Evolutionary conservation across 2,329 filamentous ascomycete species (phyloP), one percentile per base, ranked within the genome.

Genomic region (Colletotrichum tropicale): DNA sequence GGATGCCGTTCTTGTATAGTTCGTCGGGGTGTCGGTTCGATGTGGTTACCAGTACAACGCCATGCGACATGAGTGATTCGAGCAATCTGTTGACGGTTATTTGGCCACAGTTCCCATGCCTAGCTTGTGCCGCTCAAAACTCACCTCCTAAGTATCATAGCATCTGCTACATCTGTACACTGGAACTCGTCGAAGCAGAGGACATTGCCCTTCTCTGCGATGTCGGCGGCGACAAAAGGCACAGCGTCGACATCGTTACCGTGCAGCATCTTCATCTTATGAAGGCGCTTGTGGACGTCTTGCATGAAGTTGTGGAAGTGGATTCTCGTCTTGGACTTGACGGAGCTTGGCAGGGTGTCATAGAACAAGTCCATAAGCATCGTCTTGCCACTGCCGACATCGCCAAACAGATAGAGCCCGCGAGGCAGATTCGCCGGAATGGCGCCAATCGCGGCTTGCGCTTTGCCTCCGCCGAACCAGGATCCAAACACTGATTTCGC

Each of bases 291-390:
- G 86, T 99, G 97, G 65, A 98, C 94, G 84, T 98, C 95, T 85
- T 98, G 97, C 97, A 99, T 99, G 88, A 99, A 99, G 84, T 98
- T 98, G 88, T 98, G 96, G 86, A 99, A 99, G 87, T 99, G 97
- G 81, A 99, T 98, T 64, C 97, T 91, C 62, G 94, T 98, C 87
- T 98, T 98, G 36, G 92, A 92, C 73, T 89, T 90, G 78, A 98
- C 96, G 75, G 94, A 93, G 18, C 88, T 84, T 0, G 97, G 97
- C 26, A 98, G 88, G 0, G 96, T 98, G 78, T 98, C 96, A 87
- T 96, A 98, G 85, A 98, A 98, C 66, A 99, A 88, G 83, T 99
- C 96, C 97, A 99, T 99, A 82, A 99, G 89, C 97, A 99, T 99
- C 4, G 97, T 99, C 89, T 99, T 99, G 77, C 97, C 97, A 81